Base-by-base conservation (phyloP, 2,329 filamentous ascomycete genomes). In the Colletotrichum australisinense region DNA sequence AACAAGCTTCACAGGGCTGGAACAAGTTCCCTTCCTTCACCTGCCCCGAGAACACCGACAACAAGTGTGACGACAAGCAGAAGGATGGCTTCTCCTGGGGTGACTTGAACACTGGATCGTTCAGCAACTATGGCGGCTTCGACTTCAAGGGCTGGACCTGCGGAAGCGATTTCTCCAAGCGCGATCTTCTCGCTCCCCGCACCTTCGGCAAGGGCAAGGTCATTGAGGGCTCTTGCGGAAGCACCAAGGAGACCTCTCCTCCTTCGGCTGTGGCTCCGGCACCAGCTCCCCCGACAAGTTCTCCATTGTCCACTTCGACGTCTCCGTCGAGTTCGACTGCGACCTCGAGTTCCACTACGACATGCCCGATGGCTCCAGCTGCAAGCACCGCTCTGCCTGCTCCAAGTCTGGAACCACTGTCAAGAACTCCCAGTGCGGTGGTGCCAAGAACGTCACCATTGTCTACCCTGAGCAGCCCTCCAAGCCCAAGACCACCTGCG, bases 391-490 rank as follows among this genome's bases (percentile, higher is more conserved):
- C 75, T 86, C 89, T 76, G 80, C 87, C 65, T 97, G 94, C 89
- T 90, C 87, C 76, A 86, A 88, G 68, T 85, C 88, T 19, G 94
- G 94, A 78, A 92, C 91, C 72, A 89, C 88, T 59, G 88, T 98
- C 78, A 85, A 90, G 84, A 98, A 98, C 89, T 90, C 87, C 74
- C 95, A 98, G 88, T 98, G 96, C 82, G 96, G 95, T 90, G 95
- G 95, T 83, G 95, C 96, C 76, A 94, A 89, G 81, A 92, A 91
- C 71, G 95, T 98, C 74, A 91, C 90, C 67, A 92, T 98, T 81
- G 84, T 91, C 81, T 91, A 88, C 83, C 73, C 73, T 30, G 88
- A 89, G 76, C 90, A 92, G 80, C 85, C 89, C 75, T 82, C 88
- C 75, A 87, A 88, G 79, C 81, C 86, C 73, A 87, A 90, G 81